A percentile compares a stretch with the other conserved stretches of the same genome.
Conservation (phyloP, 192 early-diverging fungal species). For the Dimargaris cristalligena region DNA sequence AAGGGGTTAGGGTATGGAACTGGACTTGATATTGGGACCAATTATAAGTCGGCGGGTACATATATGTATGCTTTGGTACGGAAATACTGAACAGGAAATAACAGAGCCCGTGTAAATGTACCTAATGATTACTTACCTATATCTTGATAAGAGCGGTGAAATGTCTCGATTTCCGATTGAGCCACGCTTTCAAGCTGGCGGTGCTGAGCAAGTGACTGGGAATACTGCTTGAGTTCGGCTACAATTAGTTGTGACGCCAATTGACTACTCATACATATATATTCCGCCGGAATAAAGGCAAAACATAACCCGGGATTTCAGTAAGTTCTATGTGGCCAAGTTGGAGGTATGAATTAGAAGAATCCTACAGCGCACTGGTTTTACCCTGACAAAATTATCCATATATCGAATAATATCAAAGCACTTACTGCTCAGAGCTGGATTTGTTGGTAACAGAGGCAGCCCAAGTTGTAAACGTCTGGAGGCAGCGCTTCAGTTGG, state of each 20-base stretch:
- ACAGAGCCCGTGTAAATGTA: background rate
- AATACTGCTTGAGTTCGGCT: background rate
- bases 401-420: no score
- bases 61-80: background rate
- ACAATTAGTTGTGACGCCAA: background rate
- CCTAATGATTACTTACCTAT: no score
- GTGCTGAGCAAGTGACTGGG: background rate
- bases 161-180: background rate
- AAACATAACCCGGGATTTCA: background rate
- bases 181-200: background rate
- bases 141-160: background rate
- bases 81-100: background rate
- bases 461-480: constrained; percentile 14
- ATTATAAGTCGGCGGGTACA: background rate
- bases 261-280: background rate
- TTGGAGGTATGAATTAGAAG: background rate
- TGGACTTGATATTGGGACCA: background rate
- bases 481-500: constrained; percentile 23
- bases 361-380: background rate
- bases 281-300: background rate
- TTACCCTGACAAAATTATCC: background rate
- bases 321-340: background rate
- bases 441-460: background rate
- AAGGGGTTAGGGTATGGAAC: background rate
- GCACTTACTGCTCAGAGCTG: background rate